phyloP scores from a whole-genome alignment of 805 yeast genomes.

The Wickerhamiella domercqiae region DNA sequence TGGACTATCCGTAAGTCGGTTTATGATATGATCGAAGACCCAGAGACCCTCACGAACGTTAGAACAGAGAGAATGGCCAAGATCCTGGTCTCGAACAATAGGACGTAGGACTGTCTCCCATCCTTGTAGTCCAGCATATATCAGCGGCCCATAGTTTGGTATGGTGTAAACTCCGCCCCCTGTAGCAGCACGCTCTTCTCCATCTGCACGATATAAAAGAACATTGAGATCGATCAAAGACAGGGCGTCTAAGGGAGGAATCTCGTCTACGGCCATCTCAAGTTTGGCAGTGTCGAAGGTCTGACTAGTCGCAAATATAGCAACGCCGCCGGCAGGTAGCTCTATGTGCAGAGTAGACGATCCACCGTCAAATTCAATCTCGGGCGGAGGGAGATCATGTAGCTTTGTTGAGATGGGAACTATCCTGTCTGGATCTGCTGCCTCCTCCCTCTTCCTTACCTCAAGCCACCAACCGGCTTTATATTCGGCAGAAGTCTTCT shows the following conservation, averaged over 20 bases:
- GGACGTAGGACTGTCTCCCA: slow-evolving; percentile 59
- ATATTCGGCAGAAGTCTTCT: slow-evolving; percentile 27
- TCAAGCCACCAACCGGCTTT: slow-evolving; percentile 43
- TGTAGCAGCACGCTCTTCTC: slow-evolving; percentile 80
- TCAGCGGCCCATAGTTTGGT: slow-evolving; percentile 59
- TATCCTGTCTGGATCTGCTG: slow-evolving; percentile 28
- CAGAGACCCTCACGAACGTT: slow-evolving; percentile 74
- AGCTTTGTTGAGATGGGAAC: slow-evolving; percentile 55
- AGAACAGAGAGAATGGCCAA: slow-evolving; percentile 70
- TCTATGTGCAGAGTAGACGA: slow-evolving; percentile 33
- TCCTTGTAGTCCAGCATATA: slow-evolving; percentile 86
- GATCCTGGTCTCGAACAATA: slow-evolving; percentile 52
- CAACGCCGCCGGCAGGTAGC: slow-evolving; percentile 81
- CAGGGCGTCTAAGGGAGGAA: slow-evolving; percentile 41
- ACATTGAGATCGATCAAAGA: slow-evolving; percentile 58
- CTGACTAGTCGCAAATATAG: slow-evolving; percentile 59
- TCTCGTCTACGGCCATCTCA: slow-evolving; percentile 46
- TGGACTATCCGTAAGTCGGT: slow-evolving; percentile 32
- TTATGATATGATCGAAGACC: slow-evolving; percentile 68
- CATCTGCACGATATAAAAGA: slow-evolving; percentile 59
- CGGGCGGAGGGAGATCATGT: slow-evolving; percentile 36
- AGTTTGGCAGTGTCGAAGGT: slow-evolving; percentile 47
- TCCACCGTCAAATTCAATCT: slow-evolving; percentile 29
- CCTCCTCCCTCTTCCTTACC: slow-evolving; percentile 33
- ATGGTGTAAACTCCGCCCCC: slow-evolving; percentile 55